Percentiles rank a stretch among this genome's conserved stretches.
Conservation (phyloP, 768 basidiomycete genomes). For the Termitomyces sp. region DNA sequence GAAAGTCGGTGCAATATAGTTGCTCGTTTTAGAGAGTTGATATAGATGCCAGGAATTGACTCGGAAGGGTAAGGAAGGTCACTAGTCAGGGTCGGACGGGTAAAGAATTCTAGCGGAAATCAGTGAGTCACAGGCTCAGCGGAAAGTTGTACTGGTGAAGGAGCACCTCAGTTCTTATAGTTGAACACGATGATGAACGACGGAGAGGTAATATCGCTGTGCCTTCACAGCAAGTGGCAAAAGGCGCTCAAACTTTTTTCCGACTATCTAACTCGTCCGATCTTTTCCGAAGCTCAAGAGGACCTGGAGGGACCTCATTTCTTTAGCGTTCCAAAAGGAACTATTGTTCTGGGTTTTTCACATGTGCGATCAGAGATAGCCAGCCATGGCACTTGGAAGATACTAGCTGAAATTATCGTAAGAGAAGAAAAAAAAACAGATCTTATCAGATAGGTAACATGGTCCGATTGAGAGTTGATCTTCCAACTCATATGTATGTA, state of each 20-base stretch:
- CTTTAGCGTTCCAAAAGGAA: neutral
- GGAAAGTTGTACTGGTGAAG: neutral
- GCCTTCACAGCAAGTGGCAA: slow-evolving; percentile 15
- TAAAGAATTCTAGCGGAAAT: neutral
- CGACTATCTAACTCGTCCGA: slow-evolving; percentile 2
- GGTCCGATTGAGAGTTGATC: too few relatives aligned
- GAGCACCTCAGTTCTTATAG: neutral
- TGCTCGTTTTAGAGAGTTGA: neutral
- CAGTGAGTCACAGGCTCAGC: slow-evolving; percentile 1
- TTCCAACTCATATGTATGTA: neutral
- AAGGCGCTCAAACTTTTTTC: slow-evolving; percentile 8
- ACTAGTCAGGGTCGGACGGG: neutral
- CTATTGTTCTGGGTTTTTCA: too few relatives aligned
- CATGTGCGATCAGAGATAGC: too few relatives aligned
- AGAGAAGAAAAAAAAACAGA: neutral
- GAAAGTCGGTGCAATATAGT: neutral
- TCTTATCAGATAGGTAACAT: neutral
- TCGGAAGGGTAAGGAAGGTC: neutral
- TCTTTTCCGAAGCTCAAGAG: slow-evolving; percentile 5
- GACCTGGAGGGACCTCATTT: neutral
- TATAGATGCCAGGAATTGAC: neutral
- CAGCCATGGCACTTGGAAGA: neutral
- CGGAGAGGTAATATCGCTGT: slow-evolving; percentile 6
- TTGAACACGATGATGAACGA: neutral
- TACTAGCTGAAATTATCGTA: neutral